Percentiles rank a stretch among this genome's conserved stretches.
Evolutionary conservation across 2,329 filamentous ascomycete species (phyloP).

Genomic region (Pseudogymnoascus sp.): DNA sequence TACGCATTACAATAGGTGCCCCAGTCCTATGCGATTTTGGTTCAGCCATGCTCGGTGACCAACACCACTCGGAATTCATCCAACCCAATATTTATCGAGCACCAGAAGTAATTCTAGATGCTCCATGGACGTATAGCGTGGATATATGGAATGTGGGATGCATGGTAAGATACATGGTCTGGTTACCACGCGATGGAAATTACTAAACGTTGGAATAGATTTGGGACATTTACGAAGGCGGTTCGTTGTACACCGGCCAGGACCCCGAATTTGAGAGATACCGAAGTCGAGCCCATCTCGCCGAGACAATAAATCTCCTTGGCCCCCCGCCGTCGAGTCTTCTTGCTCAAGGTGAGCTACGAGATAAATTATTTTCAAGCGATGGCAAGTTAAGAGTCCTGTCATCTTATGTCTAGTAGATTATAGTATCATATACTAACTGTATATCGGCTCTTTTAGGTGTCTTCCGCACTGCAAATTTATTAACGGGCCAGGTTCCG

Average conservation of each 20-base stretch:
- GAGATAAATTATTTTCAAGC: neutral
- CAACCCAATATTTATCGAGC: constrained; percentile 35
- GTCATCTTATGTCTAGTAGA: neutral
- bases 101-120: constrained; percentile 38
- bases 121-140: constrained; percentile 35
- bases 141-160: constrained; percentile 46
- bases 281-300: constrained; percentile 32
- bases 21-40: constrained; percentile 43
- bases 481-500: constrained; percentile 20
- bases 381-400: neutral
- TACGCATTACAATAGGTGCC: too few species aligned
- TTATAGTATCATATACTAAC: neutral
- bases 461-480: neutral
- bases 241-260: constrained; percentile 32
- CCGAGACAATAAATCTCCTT: constrained; percentile 39
- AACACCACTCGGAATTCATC: constrained; percentile 29
- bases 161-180: constrained; percentile 32
- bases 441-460: neutral
- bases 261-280: neutral
- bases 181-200: neutral
- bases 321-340: constrained; percentile 32
- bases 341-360: neutral
- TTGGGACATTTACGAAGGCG: constrained; percentile 41
- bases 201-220: constrained; percentile 27
- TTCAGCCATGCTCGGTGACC: constrained; percentile 32